These are phyloP conservation scores for Hypomontagnella monticulosa DNA, from an alignment of 495 filamentous ascomycete species.

Conservation along the genomic window DNA sequence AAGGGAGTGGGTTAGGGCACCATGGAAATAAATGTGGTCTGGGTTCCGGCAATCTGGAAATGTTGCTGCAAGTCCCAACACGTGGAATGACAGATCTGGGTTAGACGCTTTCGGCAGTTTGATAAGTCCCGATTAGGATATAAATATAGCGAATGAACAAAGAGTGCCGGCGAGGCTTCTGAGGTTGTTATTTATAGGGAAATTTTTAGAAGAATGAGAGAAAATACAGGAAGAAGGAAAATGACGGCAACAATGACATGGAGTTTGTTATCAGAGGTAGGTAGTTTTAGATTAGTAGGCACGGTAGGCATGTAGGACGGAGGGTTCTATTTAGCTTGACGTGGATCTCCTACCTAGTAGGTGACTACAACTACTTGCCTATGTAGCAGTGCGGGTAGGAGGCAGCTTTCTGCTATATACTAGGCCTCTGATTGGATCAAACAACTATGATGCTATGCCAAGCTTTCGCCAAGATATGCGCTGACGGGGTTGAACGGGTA, in stretches of 20 bases:
- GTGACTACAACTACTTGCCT: constrained; percentile 18
- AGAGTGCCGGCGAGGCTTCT: not conserved
- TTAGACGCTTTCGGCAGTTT: constrained; percentile 34
- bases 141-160: constrained; percentile 3
- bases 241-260: constrained; percentile 2
- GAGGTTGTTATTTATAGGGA: constrained; percentile 1
- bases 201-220: not conserved
- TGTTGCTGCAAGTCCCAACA: not conserved
- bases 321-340: constrained; percentile 29
- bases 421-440: constrained; percentile 18
- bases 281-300: not conserved
- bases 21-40: constrained; percentile 25
- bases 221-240: not conserved
- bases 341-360: constrained; percentile 2
- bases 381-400: constrained; percentile 23
- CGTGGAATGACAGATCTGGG: not conserved
- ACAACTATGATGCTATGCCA: constrained; percentile 32
- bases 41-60: not conserved
- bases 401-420: constrained; percentile 1
- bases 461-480: constrained; percentile 30
- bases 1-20: constrained; percentile 18
- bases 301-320: constrained; percentile 9
- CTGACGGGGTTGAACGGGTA: constrained; percentile 11
- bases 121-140: not conserved
- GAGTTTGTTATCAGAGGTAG: not conserved